Conservation (phyloP, 1,139 yeast genomes). For the Suhomyces kunorum region DNA sequence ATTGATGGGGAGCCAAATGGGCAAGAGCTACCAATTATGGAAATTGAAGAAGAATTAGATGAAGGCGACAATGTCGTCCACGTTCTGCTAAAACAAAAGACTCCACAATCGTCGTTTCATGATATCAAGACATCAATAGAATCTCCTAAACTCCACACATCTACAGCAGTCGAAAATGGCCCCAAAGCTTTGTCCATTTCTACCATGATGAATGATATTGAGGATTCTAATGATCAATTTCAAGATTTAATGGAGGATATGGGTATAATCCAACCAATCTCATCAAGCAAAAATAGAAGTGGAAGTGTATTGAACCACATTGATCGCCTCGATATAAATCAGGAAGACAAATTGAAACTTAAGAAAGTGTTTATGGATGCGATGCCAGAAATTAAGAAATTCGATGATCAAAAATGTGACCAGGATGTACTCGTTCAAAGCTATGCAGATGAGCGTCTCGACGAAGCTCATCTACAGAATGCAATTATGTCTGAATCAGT, state of each 20-base stretch:
- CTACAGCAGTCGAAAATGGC: no score
- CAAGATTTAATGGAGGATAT: background rate
- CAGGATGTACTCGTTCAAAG: no score
- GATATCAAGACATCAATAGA: no score
- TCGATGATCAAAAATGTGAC: no score
- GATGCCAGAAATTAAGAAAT: background rate
- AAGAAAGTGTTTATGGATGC: background rate
- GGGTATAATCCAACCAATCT: background rate
- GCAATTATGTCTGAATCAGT: background rate
- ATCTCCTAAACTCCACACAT: no score
- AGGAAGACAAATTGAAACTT: background rate
- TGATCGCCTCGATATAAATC: background rate
- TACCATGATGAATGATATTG: no score
- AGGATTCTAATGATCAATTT: background rate
- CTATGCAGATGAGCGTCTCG: no score
- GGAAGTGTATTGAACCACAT: background rate
- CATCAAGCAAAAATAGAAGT: background rate
- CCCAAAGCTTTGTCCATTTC: no score
- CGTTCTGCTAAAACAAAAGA: conserved; percentile 28
- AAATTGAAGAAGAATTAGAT: conserved; percentile 81
- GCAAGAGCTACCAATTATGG: conserved; percentile 73
- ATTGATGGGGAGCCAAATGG: no score
- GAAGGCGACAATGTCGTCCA: conserved; percentile 68
- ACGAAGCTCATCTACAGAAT: no score
- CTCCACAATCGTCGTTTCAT: no score